Evolutionary conservation across 352 stramenopile genomes (phyloP), one percentile per base, ranked within the genome.

Genomic region (Pythium sukuiense): DNA sequence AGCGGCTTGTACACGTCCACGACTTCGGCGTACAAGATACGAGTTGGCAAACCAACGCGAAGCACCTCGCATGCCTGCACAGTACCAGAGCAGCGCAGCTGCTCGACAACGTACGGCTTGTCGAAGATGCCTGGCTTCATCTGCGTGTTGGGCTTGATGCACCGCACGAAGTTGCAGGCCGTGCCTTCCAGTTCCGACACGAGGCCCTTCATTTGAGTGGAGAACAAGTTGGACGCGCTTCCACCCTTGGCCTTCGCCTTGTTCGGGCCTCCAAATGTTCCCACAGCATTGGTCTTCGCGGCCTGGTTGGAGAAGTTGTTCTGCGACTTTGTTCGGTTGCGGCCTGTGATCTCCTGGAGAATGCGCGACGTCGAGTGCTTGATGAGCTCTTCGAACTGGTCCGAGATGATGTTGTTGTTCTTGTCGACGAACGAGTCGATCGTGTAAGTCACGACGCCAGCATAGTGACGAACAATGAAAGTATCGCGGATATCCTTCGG

Each of bases 81-180:
- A 0, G 76, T 92, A 59, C 80, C 87, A 1, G 81, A 93, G 67
- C 82, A 91, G 12, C 78, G 82, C 11, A 92, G 70, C 63, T 89
- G 84, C 55, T 91, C 86, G 13, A 90, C 85, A 13, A 90, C 87
- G 54, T 89, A 96, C 29, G 72, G 76, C 30, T 85, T 84, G 61
- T 88, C 87, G 52, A 90, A 96, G 14, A 88, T 46, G 18, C 94
- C 88, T 1, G 89, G 71, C 59, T 95, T 88, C 83, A 98, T 98
- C 43, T 89, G 74, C n/a, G 84, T 97, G 79, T 98, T 98, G 0
- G 95, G 95, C 74, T 98, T 98, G 74, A 98, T 97, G 76, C 93
- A 98, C 49, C 93, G 88, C 68, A 98, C 90, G 69, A 98, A 98
- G 64, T 96, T 96, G 59, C 92, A 96, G 59, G 87, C 88, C 29